These are phyloP conservation scores for Hypoxylon sp. DNA, from an alignment of 2,329 filamentous ascomycete species.

Conservation along the genomic window DNA sequence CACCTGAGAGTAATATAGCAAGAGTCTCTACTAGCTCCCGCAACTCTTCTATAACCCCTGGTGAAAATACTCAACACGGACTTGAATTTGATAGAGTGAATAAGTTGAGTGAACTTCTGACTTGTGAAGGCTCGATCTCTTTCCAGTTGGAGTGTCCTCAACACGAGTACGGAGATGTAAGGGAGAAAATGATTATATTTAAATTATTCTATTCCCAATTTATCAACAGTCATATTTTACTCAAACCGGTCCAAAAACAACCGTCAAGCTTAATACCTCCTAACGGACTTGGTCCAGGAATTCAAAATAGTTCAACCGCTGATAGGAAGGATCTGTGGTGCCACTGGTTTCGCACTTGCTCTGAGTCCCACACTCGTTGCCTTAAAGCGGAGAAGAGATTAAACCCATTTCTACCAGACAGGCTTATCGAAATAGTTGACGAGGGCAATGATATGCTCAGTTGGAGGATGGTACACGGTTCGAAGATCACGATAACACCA, in stretches of 20 bases:
- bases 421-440: not conserved
- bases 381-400: not conserved
- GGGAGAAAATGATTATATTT: not conserved
- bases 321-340: not conserved
- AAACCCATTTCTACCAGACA: not conserved
- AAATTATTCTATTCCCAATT: not conserved
- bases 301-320: not conserved
- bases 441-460: not conserved
- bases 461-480: not conserved
- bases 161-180: not conserved
- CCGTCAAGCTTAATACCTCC: not conserved
- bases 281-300: not conserved
- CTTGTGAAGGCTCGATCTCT: too few species aligned
- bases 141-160: not conserved
- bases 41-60: too few species aligned
- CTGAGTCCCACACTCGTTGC: not conserved
- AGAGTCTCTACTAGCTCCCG: too few species aligned
- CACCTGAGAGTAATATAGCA: too few species aligned
- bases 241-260: not conserved
- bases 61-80: too few species aligned
- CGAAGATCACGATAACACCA: not conserved
- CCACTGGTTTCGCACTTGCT: not conserved
- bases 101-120: too few species aligned
- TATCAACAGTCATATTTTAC: not conserved
- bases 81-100: too few species aligned